Evolutionary conservation across 495 filamentous ascomycete species (phyloP).

Genomic region (Podospora conica): DNA sequence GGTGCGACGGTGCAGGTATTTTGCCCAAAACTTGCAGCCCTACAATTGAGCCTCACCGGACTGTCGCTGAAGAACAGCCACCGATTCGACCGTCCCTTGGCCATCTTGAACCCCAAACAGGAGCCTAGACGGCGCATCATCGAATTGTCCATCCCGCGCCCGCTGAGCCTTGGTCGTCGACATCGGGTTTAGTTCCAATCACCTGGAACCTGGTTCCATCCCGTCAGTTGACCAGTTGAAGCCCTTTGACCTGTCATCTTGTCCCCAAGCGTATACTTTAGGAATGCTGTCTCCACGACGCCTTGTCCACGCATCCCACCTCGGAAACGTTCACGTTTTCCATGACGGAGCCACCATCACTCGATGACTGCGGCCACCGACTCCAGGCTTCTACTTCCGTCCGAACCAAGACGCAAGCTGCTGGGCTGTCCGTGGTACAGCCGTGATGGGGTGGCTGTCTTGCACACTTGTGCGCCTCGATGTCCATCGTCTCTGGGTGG

Average conservation of each 20-base stretch:
- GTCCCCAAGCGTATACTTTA: not conserved
- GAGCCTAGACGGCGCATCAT: not conserved
- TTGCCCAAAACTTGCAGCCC: not conserved
- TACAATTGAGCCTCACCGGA: not conserved
- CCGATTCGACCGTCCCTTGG: not conserved
- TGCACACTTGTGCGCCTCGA: no score
- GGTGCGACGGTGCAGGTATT: not conserved
- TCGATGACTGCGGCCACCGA: no score
- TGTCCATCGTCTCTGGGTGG: no score
- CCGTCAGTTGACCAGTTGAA: not conserved
- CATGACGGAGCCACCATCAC: not conserved
- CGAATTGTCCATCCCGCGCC: not conserved
- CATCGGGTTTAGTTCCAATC: not conserved
- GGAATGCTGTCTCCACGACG: no score
- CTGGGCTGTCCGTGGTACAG: no score
- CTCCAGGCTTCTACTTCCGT: no score
- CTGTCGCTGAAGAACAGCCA: not conserved
- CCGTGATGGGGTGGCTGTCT: no score
- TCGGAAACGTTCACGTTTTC: not conserved
- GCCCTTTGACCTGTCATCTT: not conserved
- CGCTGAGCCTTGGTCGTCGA: not conserved
- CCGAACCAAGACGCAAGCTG: no score
- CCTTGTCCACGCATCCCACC: not conserved
- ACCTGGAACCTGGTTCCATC: not conserved
- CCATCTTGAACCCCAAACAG: not conserved